Base-by-base conservation (phyloP, 1,139 yeast species). In the Pichia sp. region DNA sequence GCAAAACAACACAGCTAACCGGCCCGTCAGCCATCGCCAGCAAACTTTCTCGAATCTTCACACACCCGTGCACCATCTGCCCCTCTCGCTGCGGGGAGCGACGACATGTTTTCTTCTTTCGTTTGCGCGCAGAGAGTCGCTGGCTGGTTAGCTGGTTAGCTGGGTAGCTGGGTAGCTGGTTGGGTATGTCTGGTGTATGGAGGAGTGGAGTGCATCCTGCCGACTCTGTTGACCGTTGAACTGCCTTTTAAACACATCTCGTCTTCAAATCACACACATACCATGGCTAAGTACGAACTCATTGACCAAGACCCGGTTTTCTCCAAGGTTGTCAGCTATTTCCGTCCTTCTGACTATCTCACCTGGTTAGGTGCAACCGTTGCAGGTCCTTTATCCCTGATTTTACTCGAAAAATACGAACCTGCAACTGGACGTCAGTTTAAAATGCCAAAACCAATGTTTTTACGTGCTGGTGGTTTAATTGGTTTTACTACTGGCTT, bases 281-380 rank as follows among this genome's bases (percentile, higher is more conserved):
- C 9, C 22, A 57, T 53, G 59, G 51, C 52, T 16, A 53, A 50
- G 38, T 58, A 50, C 52, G 62, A 58, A 47, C 58, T 57, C 14
- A 86, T 86, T 57, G 95, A 86, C 60, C 72, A 76, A 43, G 95
- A 86, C 61, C 95, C 95, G 32, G 78, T 80, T 51, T 82, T 85
- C 63, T 57, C 62, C 42, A 71, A 86, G 50, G 95, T 86, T 26
- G 77, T 86, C 21, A 68, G 78, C 35, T 86, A 80, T 65, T 77
- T 85, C 63, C 72, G 95, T 59, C 62, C 74, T 18, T 69, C 80
- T 10, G 95, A 86, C 63, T 76, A 75, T 56, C 73, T 69, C 14
- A 62, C 68, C 31, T 78, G 87, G 81, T 87, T 76, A 3, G 71
- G 73, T n/a, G 63, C 69, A 40, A 69, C 86, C 5, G 75, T 76